Percentiles rank a stretch among this genome's conserved stretches.
phyloP scores from a whole-genome alignment of 176 grass and related monocot genomes.

The Canna indica region DNA sequence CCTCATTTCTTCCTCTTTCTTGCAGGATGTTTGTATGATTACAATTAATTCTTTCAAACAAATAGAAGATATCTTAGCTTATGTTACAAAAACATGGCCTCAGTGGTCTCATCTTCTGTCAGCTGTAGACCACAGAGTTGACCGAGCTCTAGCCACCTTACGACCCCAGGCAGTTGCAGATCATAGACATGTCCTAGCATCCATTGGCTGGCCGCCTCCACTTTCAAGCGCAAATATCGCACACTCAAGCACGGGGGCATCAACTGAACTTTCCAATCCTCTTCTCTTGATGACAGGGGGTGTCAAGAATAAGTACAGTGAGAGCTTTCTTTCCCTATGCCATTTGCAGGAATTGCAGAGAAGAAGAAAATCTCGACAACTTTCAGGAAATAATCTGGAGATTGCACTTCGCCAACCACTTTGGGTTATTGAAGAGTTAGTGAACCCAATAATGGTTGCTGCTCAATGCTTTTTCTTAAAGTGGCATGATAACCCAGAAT shows the following conservation, averaged over 20 bases:
- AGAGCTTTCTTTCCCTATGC: constrained; percentile 79
- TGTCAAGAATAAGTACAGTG: constrained; percentile 67
- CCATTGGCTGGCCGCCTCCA: constrained; percentile 80
- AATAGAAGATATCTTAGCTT: constrained; percentile 64
- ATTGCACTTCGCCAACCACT: constrained; percentile 57
- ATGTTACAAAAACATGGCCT: constrained; percentile 48
- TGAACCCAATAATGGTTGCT: constrained; percentile 61
- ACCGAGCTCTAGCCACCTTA: constrained; percentile 79
- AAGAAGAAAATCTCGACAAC: constrained; percentile 63
- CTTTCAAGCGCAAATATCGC: constrained; percentile 42
- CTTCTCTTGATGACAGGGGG: constrained; percentile 71
- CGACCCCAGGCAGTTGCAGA: constrained; percentile 90
- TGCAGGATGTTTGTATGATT: constrained; percentile 42
- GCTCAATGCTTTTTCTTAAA: constrained; percentile 71
- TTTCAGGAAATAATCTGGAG: constrained; percentile 53
- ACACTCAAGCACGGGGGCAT: constrained; percentile 36
- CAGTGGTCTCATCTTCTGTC: constrained; percentile 63
- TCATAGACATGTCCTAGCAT: constrained; percentile 60
- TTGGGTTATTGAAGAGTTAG: constrained; percentile 91
- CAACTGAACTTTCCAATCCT: constrained; percentile 51
- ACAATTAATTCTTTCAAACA: constrained; percentile 55
- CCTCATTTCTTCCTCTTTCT: not conserved
- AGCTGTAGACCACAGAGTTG: constrained; percentile 79
- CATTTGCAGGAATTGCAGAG: constrained; percentile 79
- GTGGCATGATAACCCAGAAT: constrained; percentile 77